A percentile compares a stretch with the other conserved stretches of the same genome.
Conservation (phyloP, 805 yeast genomes). For the Komagataella ulmi region DNA sequence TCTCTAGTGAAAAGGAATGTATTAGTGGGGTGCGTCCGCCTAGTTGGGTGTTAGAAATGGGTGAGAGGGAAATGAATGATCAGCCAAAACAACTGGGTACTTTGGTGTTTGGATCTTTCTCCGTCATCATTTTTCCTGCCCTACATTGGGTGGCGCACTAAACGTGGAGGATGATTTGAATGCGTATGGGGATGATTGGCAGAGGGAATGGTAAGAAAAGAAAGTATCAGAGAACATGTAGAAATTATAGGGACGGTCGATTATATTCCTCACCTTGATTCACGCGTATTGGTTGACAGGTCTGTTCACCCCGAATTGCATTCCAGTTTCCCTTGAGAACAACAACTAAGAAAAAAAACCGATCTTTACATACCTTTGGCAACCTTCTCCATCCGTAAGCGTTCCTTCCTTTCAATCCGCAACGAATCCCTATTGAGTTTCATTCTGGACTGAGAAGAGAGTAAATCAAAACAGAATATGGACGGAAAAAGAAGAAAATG, state of each 20-base stretch:
- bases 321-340: background rate
- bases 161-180: background rate
- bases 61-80: background rate
- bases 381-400: background rate
- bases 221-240: no score
- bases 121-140: background rate
- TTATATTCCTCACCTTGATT: background rate
- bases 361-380: background rate
- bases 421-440: background rate
- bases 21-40: background rate
- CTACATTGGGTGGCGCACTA: background rate
- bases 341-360: background rate
- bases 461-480: background rate
- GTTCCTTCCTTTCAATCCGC: background rate
- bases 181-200: background rate
- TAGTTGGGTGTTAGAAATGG: background rate
- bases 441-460: background rate
- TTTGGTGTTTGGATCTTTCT: background rate
- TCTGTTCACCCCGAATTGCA: background rate
- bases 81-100: background rate
- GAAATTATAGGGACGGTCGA: no score
- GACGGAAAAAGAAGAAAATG: background rate
- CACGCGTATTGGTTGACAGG: background rate
- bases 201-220: background rate
- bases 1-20: background rate